Evolutionary conservation across 371 early-diverging fungal genomes (phyloP).

Genomic region (Lichtheimia corymbifera): DNA sequence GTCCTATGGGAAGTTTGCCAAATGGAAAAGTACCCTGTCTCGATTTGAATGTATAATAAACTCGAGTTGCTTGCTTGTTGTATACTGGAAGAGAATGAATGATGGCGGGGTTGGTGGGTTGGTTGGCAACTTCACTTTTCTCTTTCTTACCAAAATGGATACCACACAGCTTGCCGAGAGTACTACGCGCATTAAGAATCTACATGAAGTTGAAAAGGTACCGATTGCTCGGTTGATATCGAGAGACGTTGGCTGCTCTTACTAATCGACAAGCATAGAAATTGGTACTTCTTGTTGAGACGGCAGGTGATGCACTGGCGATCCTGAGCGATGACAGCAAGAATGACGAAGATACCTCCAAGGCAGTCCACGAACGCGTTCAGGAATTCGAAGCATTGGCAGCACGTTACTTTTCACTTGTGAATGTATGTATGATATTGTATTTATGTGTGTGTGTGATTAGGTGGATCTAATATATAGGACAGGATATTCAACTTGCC

Average conservation of each 20-base stretch:
- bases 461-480: neutral
- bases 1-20: constrained; percentile 46
- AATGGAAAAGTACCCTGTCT: constrained; percentile 38
- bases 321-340: constrained; percentile 37
- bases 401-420: constrained; percentile 39
- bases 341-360: constrained; percentile 26
- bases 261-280: constrained; percentile 23
- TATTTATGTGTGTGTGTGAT: neutral
- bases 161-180: constrained; percentile 32
- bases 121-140: neutral
- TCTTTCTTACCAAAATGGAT: constrained; percentile 1
- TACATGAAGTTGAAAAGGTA: constrained; percentile 48
- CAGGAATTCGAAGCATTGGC: constrained; percentile 32
- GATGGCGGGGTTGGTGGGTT: no score
- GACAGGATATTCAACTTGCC: constrained; percentile 47
- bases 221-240: neutral
- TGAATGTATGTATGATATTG: constrained; percentile 30
- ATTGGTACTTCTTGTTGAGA: constrained; percentile 43
- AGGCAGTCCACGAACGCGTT: constrained; percentile 27
- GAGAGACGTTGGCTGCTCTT: neutral
- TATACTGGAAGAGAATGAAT: no score
- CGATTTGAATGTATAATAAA: constrained; percentile 19
- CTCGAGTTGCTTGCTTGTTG: no score
- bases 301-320: constrained; percentile 41
- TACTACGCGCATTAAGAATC: constrained; percentile 39